Percentiles rank a stretch among this genome's conserved stretches.
Conservation (phyloP, 2,329 filamentous ascomycete genomes). For the Botrytis galanthina region DNA sequence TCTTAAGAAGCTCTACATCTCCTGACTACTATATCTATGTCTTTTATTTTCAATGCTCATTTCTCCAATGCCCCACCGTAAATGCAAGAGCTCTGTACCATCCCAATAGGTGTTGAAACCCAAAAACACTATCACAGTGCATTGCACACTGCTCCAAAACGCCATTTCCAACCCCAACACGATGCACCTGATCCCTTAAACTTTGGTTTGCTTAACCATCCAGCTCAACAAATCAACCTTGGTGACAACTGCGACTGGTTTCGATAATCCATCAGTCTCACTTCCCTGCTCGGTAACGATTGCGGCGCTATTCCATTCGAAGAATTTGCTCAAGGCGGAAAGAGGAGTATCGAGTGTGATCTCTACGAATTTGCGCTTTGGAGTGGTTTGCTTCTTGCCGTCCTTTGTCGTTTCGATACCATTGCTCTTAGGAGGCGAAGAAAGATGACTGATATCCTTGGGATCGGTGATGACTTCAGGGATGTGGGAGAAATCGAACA, state of each 20-base stretch:
- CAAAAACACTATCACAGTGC: background rate
- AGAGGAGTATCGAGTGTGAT: constrained; percentile 90
- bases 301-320: constrained; percentile 97
- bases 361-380: constrained; percentile 78
- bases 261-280: constrained; percentile 53
- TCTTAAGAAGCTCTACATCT: background rate
- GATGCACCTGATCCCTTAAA: constrained; percentile 16
- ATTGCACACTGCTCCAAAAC: constrained; percentile 4
- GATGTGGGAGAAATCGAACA: constrained; percentile 92
- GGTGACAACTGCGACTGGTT: constrained; percentile 86
- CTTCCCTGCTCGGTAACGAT: constrained; percentile 78
- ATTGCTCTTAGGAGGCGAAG: constrained; percentile 36
- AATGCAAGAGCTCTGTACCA: background rate
- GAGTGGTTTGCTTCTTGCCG: constrained; percentile 42
- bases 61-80: background rate
- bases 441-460: constrained; percentile 54
- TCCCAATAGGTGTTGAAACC: constrained; percentile 16
- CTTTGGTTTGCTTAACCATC: constrained; percentile 68
- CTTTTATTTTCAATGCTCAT: background rate
- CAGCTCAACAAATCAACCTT: constrained; percentile 95
- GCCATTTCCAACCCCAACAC: background rate
- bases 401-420: constrained; percentile 31
- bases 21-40: background rate
- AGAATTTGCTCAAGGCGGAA: constrained; percentile 81
- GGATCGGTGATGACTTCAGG: constrained; percentile 90